phyloP scores from a whole-genome alignment of 176 grass and related monocot species.

The Hordeum marinum region DNA sequence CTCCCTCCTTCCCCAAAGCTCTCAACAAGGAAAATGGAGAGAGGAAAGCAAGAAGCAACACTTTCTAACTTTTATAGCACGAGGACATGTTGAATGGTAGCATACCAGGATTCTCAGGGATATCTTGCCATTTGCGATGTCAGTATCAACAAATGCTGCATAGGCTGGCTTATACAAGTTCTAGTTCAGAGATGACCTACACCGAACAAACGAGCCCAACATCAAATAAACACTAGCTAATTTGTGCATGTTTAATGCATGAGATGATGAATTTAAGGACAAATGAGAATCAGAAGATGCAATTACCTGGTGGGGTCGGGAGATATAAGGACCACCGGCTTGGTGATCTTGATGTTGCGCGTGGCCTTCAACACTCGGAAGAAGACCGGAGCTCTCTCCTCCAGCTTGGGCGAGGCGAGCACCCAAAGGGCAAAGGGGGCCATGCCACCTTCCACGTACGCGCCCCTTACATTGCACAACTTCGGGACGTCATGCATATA shows the following conservation, averaged over 20 bases:
- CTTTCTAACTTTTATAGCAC: too few relatives aligned
- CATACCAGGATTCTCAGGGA: constrained; percentile 63
- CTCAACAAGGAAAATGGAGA: constrained; percentile 19
- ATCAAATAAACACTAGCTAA: neutral
- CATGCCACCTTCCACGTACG: constrained; percentile 40
- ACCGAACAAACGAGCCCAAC: neutral
- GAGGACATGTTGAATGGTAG: neutral
- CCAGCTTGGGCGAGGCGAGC: constrained; percentile 34
- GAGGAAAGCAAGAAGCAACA: neutral
- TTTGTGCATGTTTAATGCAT: neutral
- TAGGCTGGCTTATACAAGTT: constrained; percentile 54
- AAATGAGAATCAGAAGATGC: neutral
- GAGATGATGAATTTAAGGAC: neutral
- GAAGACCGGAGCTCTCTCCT: constrained; percentile 55
- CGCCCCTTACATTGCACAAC: constrained; percentile 35
- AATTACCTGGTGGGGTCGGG: constrained; percentile 46
- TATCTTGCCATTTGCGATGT: constrained; percentile 50
- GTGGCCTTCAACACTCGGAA: constrained; percentile 52
- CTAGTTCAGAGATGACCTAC: constrained; percentile 48
- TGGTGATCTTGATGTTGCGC: neutral
- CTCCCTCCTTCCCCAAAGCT: constrained; percentile 66
- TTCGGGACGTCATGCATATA: neutral
- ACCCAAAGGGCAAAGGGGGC: constrained; percentile 76
- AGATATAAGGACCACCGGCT: constrained; percentile 71
- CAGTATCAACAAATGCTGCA: constrained; percentile 47